Conservation (phyloP, 805 yeast genomes). For the Candida nitratophila region DNA sequence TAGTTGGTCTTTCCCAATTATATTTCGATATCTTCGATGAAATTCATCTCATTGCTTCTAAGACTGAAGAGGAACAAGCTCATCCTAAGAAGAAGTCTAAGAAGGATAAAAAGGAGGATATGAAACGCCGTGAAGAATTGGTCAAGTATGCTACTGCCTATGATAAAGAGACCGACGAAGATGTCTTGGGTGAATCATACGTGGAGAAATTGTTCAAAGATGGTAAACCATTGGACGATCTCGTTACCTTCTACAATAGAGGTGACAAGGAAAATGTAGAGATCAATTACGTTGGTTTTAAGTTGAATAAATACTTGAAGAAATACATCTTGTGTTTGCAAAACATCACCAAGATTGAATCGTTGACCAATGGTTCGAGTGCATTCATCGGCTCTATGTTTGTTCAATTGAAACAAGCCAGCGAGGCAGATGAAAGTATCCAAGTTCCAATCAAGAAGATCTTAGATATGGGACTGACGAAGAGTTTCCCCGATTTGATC, state of each 20-base stretch:
- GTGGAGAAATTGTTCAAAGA: slow-evolving; percentile 19
- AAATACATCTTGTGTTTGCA: slow-evolving; percentile 41
- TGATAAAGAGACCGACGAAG: slow-evolving; percentile 36
- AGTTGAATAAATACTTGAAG: slow-evolving; percentile 29
- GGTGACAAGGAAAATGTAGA: slow-evolving; percentile 31
- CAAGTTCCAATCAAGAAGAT: slow-evolving; percentile 19
- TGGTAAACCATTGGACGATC: slow-evolving; percentile 30
- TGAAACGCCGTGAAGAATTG: slow-evolving; percentile 49
- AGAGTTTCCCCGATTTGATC: slow-evolving; percentile 10
- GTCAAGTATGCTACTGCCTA: slow-evolving; percentile 33
- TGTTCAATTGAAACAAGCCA: slow-evolving; percentile 7
- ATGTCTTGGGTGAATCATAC: slow-evolving; percentile 48
- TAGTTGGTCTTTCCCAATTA: slow-evolving; percentile 54
- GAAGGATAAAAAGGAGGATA: slow-evolving; percentile 50
- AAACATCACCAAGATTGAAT: slow-evolving; percentile 29
- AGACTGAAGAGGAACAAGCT: neutral
- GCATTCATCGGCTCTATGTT: slow-evolving; percentile 16
- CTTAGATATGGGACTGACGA: slow-evolving; percentile 15
- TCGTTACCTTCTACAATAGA: slow-evolving; percentile 29
- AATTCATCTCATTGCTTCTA: neutral
- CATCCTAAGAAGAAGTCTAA: slow-evolving; percentile 30
- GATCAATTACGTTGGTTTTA: slow-evolving; percentile 34
- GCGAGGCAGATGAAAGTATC: slow-evolving; percentile 6
- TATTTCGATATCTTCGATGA: slow-evolving; percentile 35
- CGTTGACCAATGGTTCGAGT: slow-evolving; percentile 9